These are phyloP conservation scores for Crithidia sp. DNA, from an alignment of 208 protist species.

Conservation along the genomic window DNA sequence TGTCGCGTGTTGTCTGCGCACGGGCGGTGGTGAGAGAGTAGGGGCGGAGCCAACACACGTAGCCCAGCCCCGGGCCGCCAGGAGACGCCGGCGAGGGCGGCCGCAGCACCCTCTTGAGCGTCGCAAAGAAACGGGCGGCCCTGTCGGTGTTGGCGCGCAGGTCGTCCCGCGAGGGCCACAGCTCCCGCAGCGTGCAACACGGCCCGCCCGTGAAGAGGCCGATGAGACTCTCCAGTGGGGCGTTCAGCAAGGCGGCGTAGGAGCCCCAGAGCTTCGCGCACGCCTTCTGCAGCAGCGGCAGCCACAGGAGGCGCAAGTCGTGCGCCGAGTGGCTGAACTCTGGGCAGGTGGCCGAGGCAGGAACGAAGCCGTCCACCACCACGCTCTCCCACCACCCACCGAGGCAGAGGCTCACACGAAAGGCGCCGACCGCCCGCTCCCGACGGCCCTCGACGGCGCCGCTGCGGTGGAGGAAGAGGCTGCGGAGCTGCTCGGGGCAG, in stretches of 20 bases:
- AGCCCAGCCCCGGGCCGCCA: background rate
- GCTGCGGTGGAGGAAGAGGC: slow-evolving; percentile 54
- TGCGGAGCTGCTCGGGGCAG: slow-evolving; percentile 30
- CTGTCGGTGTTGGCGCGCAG: slow-evolving; percentile 14
- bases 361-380: slow-evolving; percentile 59
- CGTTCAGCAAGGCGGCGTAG: slow-evolving; percentile 56
- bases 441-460: slow-evolving; percentile 25
- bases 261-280: slow-evolving; percentile 78
- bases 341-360: slow-evolving; percentile 29
- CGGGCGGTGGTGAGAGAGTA: slow-evolving; percentile 48
- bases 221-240: slow-evolving; percentile 44
- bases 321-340: slow-evolving; percentile 36
- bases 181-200: slow-evolving; percentile 28
- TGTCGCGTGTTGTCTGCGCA: slow-evolving; percentile 30
- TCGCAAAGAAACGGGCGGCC: slow-evolving; percentile 15
- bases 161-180: slow-evolving; percentile 41
- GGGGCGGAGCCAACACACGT: slow-evolving; percentile 30
- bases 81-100: background rate
- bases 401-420: slow-evolving; percentile 56
- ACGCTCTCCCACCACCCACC: slow-evolving; percentile 54
- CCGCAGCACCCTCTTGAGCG: slow-evolving; percentile 15
- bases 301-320: slow-evolving; percentile 66
- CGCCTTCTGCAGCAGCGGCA: slow-evolving; percentile 78
- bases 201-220: slow-evolving; percentile 54
- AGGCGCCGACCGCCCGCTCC: slow-evolving; percentile 53